These are phyloP conservation scores for Triglochin maritima DNA, from an alignment of 106 monocot species.

Conservation along the genomic window DNA sequence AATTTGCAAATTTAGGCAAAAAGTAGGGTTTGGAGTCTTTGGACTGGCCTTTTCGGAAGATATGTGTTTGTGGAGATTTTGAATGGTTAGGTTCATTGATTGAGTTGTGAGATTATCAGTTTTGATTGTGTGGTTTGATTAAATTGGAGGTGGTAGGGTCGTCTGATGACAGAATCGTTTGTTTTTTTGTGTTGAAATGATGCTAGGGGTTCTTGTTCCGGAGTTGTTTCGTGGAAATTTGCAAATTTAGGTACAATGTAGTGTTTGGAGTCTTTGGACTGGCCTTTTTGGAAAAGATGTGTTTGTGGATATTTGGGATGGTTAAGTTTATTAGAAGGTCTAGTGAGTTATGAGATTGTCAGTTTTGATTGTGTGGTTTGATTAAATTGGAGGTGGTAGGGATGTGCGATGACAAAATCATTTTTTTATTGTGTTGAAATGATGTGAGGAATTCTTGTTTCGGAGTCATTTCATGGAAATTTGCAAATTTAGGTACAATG, in stretches of 20 bases:
- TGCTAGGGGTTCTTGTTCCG: no score
- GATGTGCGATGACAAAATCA: background rate
- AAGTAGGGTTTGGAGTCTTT: background rate
- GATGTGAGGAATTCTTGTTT: no score
- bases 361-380: background rate
- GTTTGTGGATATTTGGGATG: no score
- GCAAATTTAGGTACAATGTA: background rate
- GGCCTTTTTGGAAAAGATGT: background rate
- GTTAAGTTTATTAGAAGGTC: background rate
- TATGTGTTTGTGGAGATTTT: no score
- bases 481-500: background rate
- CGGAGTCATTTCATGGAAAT: background rate
- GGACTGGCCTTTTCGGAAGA: no score
- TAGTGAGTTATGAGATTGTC: background rate
- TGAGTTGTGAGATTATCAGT: background rate
- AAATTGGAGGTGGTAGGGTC: background rate
- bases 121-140: background rate
- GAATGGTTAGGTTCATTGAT: background rate
- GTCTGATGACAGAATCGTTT: background rate
- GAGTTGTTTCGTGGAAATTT: background rate
- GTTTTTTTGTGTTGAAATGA: no score
- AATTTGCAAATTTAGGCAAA: background rate
- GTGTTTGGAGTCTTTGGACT: background rate
- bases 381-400: background rate
- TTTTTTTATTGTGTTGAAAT: no score